Evolutionary conservation across 768 basidiomycete species (phyloP), one percentile per base, ranked within the genome.

Genomic region (Lactarius pseudohatsudake): DNA sequence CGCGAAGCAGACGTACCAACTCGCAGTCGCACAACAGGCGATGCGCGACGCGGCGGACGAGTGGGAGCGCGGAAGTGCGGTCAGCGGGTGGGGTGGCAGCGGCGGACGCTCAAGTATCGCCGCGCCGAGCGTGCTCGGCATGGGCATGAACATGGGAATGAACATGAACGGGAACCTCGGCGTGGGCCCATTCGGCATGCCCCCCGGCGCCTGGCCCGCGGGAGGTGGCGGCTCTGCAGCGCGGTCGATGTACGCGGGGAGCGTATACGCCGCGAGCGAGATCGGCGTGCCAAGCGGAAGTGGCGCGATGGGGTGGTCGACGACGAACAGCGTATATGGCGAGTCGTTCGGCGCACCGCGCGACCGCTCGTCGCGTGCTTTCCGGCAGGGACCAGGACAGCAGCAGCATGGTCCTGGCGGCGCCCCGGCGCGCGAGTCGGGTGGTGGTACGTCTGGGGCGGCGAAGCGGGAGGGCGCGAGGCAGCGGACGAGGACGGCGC

Each of bases 1-100:
- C 63, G 93, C 93, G 61, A 94, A 94, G 76, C 93, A 94, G 75
- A 87, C 92, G 4, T 95, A 92, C 73, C 93, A 94, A 76, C 86
- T 90, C 80, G 90, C 93, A 3, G 89, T 95, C 53, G 93, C 93
- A 6, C 93, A 93, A 75, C 93, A 94, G 70, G 93, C 93, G 5
- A 89, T 94, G 84, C 89, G 86, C 9, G 86, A 87, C 9, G 93
- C 93, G n/a, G 91, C 84, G 22, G 93, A 94, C 38, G 92, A 94
- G 74, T 95, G 93, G 93, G 93, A 95, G 74, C 86, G 92, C 40
- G 83, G 85, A 8, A 92, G 90, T 61, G 84, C 79, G 8, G 74
- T 72, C 66, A 68, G 74, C 71, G 72, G 71, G 57, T 72, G 71
- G 69, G 73, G 73, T 20, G 76, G 55, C 8, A 76, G 55, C 2